These are phyloP conservation scores for Xylaria hypoxylon DNA, from an alignment of 2,329 filamentous ascomycete species.

Conservation along the genomic window DNA sequence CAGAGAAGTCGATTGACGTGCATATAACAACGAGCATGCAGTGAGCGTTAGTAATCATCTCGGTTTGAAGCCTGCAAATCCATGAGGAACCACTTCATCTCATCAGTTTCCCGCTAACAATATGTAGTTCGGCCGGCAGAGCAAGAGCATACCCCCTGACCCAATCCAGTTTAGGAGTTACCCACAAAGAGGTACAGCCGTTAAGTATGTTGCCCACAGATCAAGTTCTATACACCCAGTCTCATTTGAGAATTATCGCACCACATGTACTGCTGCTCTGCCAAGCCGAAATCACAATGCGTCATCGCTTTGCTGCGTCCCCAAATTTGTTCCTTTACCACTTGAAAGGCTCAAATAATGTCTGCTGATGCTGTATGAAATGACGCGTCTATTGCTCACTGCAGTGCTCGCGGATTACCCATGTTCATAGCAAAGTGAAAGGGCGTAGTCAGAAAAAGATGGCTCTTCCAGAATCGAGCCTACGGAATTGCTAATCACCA, in stretches of 20 bases:
- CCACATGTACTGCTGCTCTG: slow-evolving; percentile 34
- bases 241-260: neutral
- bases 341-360: slow-evolving; percentile 1
- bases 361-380: slow-evolving; percentile 5
- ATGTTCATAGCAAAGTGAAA: slow-evolving; percentile 42
- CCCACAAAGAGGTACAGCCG: neutral
- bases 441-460: slow-evolving; percentile 33
- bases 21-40: slow-evolving; percentile 71
- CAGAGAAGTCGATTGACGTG: slow-evolving; percentile 42
- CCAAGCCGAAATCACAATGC: slow-evolving; percentile 32
- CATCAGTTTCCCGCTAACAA: slow-evolving; percentile 20
- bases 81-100: slow-evolving; percentile 16
- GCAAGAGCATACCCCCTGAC: slow-evolving; percentile 29
- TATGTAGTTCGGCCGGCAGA: slow-evolving; percentile 35
- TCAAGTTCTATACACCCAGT: slow-evolving; percentile 9
- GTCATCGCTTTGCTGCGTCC: slow-evolving; percentile 10
- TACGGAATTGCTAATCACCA: slow-evolving; percentile 40
- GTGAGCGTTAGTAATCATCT: slow-evolving; percentile 59
- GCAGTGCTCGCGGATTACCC: slow-evolving; percentile 61
- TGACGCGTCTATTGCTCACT: slow-evolving; percentile 58
- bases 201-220: slow-evolving; percentile 11
- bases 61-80: slow-evolving; percentile 32
- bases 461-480: slow-evolving; percentile 39
- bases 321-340: slow-evolving; percentile 20
- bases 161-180: slow-evolving; percentile 8